Evolutionary conservation across 805 yeast species (phyloP).

Genomic region (Barnettozyma pratensis): DNA sequence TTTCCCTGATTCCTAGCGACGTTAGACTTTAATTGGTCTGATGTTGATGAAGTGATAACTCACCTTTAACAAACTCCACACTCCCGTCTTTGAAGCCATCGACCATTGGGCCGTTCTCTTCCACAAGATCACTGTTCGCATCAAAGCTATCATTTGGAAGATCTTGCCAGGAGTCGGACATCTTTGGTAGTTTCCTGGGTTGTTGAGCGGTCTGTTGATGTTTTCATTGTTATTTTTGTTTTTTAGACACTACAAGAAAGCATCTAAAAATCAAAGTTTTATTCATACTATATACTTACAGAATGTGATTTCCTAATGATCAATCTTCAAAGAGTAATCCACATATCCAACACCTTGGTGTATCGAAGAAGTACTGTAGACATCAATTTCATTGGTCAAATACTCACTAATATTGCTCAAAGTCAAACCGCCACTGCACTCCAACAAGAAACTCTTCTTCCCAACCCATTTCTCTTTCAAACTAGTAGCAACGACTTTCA

Average conservation of each 20-base stretch:
- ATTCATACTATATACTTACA: neutral
- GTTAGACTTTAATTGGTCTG: no score
- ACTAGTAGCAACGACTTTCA: conserved; percentile 58
- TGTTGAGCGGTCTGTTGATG: neutral
- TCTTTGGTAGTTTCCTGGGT: neutral
- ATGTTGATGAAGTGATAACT: conserved; percentile 1
- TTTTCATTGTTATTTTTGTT: neutral
- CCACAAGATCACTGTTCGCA: neutral
- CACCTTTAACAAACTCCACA: conserved; percentile 18
- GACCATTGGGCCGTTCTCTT: conserved; percentile 1
- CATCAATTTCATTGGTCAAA: conserved; percentile 75
- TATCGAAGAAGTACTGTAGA: conserved; percentile 84
- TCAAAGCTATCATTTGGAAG: conserved; percentile 15
- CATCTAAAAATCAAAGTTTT: no score
- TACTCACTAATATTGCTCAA: conserved; percentile 58
- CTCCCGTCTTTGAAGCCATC: conserved; percentile 11
- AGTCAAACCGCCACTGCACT: conserved; percentile 90
- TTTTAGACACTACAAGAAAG: neutral
- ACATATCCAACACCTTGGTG: conserved; percentile 87
- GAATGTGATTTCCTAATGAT: conserved; percentile 21
- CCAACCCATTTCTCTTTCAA: conserved; percentile 53
- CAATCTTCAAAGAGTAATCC: conserved; percentile 81
- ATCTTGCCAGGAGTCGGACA: conserved; percentile 30
- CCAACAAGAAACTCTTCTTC: conserved; percentile 56
- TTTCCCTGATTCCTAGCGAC: conserved; percentile 42